Evolutionary conservation across 306 rosid genomes (phyloP), one percentile per base, ranked within the genome.

Genomic region (Vigna angularis): DNA sequence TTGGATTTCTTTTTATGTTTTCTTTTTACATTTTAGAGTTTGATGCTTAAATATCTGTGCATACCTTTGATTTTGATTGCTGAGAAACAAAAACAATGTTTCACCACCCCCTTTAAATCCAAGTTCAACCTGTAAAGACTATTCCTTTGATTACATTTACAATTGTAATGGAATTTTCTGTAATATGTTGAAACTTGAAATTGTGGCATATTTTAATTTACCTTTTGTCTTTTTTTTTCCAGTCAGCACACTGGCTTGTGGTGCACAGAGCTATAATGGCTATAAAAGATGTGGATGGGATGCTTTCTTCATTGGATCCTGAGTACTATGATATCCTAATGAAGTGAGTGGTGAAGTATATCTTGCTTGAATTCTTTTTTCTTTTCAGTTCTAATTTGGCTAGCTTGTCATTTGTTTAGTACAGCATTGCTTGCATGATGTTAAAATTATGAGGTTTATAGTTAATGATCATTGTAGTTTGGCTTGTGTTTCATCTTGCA

Each of bases 201-300:
- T 55, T 26, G 48, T 42, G 10, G 14, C 40, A 52, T 62, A 17
- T 16, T 76, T 51, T 70, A 28, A 26, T 75, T 18, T 64, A 49
- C 65, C 13, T 28, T n/a, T 26, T 78, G 13, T 30, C 4, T 14
- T 78, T 4, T 30, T 76, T 6, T 16, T 52, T 79, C 79, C 82
- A 95, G 99, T 91, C 99, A 9, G 98, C 96, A 20, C 93, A 93
- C 82, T 95, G 99, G 99, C 84, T 95, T 72, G 97, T 81, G 50
- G 98, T 95, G 81, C 99, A 95, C 72, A 89, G 94, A 90, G 93
- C 99, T 83, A 72, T 95, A 51, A 95, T 92, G 99, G 97, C 99
- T 17, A 95, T 93, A 72, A 92, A 93, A 82, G 98, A 93, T 78
- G 93, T 93, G 61, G 98, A 92, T 83, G 98, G 91, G 32, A 84